Evolutionary conservation across 202 grass and related monocot species (phyloP).

Genomic region (Zoysia matrella): DNA sequence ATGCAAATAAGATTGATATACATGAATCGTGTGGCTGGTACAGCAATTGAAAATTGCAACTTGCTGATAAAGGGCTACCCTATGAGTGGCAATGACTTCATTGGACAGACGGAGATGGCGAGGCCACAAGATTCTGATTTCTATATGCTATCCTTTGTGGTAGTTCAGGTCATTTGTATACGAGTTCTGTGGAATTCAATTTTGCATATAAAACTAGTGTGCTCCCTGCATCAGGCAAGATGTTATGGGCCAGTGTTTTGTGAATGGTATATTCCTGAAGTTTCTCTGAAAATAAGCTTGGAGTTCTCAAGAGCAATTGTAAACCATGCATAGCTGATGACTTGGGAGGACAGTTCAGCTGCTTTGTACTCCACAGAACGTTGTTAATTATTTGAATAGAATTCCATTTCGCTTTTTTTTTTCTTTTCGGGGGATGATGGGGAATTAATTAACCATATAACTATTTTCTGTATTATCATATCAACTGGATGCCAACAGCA

Average conservation of each 20-base stretch:
- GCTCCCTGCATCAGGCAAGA: slow-evolving; percentile 12
- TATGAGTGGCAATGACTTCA: slow-evolving; percentile 43
- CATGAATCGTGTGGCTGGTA: slow-evolving; percentile 23
- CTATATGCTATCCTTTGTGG: slow-evolving; percentile 20
- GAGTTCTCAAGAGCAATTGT: neutral
- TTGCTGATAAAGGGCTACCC: neutral
- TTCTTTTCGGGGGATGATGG: neutral
- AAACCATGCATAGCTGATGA: slow-evolving; percentile 2
- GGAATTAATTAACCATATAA: neutral
- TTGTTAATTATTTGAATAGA: neutral
- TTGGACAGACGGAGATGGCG: slow-evolving; percentile 21
- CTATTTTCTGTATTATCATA: neutral
- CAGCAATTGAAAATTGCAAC: slow-evolving; percentile 39
- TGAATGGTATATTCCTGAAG: slow-evolving; percentile 8
- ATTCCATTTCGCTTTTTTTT: neutral
- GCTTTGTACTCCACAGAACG: neutral
- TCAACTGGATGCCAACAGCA: neutral
- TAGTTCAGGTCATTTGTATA: slow-evolving; percentile 3
- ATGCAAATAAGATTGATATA: slow-evolving; percentile 16
- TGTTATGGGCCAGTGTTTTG: neutral
- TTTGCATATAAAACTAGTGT: slow-evolving; percentile 10
- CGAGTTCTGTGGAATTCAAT: slow-evolving; percentile 9
- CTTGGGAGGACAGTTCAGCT: neutral
- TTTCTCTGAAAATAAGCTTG: slow-evolving; percentile 4
- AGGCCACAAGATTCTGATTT: slow-evolving; percentile 13